Evolutionary conservation across 192 early-diverging fungal species (phyloP), one percentile per base, ranked within the genome.

Genomic region (Coemansia guatemalensis): DNA sequence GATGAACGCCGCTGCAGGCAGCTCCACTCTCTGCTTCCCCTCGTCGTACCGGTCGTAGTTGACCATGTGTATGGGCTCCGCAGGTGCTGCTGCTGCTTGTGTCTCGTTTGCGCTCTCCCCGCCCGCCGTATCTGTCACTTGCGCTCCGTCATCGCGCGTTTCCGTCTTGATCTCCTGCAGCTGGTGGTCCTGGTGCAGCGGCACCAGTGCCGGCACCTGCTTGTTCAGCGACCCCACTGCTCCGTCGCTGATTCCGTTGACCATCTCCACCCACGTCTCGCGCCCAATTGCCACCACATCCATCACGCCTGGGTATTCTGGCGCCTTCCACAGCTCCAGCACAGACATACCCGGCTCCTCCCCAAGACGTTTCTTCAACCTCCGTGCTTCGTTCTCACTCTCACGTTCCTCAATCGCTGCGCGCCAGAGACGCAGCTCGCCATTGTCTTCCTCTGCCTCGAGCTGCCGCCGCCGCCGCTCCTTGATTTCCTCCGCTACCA

Each of bases 221-320:
- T 57, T 48, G 62, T 76, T 69, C 18, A 82, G 62, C 51, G 79
- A 76, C n/a, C 64, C 79, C 6, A 60, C 49, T 0, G 74, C 69
- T 0, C 79, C 79, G 24, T 82, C 79, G 63, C 57, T 82, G 52
- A 82, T 52, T 12, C 79, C 79, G 44, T 76, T 82, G 48, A 82
- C 26, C 5, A 53, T 74, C 60, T 82, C 79, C 7, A 70, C 67
- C 73, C 73, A 82, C 47, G 69, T 64, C 67, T 82, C 73, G 12
- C 79, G 69, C 18, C 79, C 79, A 44, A 82, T 56, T 6, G 74
- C 74, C 60, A 82, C 74, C 1, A 76, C 47, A 50, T 82, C 79
- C 79, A 82, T 76, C 23, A 65, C 53, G 4, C 72, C 72, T 23
- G 78, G 72, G 27, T 80, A 80, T 23, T 55, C 59, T 60, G 74